Evolutionary conservation across 169 alveolate species (phyloP).

Genomic region (Theileria annulata): DNA sequence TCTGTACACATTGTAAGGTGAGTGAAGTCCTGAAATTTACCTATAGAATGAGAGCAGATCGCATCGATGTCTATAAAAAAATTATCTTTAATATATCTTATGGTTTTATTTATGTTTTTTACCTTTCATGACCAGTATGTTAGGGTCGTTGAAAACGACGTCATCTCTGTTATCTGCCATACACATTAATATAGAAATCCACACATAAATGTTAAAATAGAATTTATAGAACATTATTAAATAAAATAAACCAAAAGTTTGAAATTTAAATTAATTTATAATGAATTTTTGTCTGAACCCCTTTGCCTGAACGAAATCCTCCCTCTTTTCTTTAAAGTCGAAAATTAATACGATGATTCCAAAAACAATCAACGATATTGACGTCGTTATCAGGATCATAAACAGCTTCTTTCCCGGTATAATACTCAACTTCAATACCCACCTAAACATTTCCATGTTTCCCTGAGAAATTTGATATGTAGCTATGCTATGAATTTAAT

Average conservation of each 20-base stretch:
- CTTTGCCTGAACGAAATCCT: constrained; percentile 75
- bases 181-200: neutral
- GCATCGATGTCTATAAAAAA: constrained; percentile 1
- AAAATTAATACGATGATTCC: constrained; percentile 72
- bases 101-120: neutral
- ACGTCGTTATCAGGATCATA: constrained; percentile 65
- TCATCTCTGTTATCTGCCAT: neutral
- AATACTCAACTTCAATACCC: constrained; percentile 75
- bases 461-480: neutral
- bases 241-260: neutral
- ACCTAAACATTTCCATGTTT: constrained; percentile 33
- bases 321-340: constrained; percentile 73
- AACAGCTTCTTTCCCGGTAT: constrained; percentile 75
- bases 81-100: neutral
- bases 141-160: neutral
- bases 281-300: constrained; percentile 73
- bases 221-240: neutral
- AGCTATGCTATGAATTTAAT: neutral
- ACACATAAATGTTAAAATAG: neutral
- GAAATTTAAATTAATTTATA: constrained; percentile 23
- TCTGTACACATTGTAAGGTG: neutral
- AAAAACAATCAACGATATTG: constrained; percentile 62
- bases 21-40: constrained; percentile 1
- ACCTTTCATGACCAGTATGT: constrained; percentile 12
- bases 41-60: neutral